Base-by-base conservation (phyloP, 2,329 filamentous ascomycete genomes). In the Botrytis fragariae region DNA sequence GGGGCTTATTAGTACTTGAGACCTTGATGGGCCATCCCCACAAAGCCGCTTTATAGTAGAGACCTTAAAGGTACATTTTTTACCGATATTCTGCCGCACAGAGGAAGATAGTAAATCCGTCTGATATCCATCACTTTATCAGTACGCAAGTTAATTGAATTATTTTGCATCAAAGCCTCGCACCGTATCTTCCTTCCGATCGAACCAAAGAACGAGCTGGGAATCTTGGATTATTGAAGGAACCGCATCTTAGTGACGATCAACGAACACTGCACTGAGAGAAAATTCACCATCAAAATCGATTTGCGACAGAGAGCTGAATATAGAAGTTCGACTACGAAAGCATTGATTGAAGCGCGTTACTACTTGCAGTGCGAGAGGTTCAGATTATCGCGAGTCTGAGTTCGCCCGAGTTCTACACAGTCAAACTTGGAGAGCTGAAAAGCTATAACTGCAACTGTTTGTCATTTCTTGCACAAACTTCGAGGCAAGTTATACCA, bases 21-120 rank as follows among this genome's bases (percentile, higher is more conserved):
- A 68, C n/a, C 68, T 45, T 29, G 63, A 70, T 37, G 39, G 57
- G 42, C 62, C 39, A 54, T 69, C 63, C 51, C 63, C 51, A 61
- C 62, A 69, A 51, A 68, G 71, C 71, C 42, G 71, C 71, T 61
- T 61, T 72, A 54, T 16, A 54, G 48, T 54, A 72, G 68, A 37
- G 16, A 18, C 20, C 35, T 57, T 22, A 22, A 14, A 57, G 16
- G 14, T 57, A 57, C 32, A 10, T 3, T 35, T 35, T 16, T 70
- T 37, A 12, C 68, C 54, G 68, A 70, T 35, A n/a, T 70, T 70
- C 54, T 61, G 37, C 65, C 65, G 35, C 3, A 14, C 12, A 69
- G 39, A 61, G 68, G 42, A 60, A 70, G 54, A 70, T 61, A 62
- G 68, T 45, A 70, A 60, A 60, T 70, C 65, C 65, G 65, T 42